Base-by-base conservation (phyloP, 805 yeast genomes). In the Wickerhamiella qilinensis region DNA sequence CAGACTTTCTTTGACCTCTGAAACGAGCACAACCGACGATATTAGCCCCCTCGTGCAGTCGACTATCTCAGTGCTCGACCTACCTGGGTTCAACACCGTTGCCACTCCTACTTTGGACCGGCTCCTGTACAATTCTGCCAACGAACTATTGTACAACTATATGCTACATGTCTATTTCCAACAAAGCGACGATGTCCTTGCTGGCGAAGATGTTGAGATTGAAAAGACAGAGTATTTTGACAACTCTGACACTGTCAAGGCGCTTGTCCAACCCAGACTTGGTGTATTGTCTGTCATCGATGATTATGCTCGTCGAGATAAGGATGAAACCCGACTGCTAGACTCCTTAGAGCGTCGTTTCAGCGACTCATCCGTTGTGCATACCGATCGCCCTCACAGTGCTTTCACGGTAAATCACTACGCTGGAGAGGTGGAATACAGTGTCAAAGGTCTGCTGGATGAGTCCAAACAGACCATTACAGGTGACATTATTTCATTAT, bases 221-320 rank as follows among this genome's bases (percentile, higher is more conserved):
- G 73, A 73, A n/a, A 63, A 63, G 19, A 67, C 66, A 34, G 76
- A 70, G 54, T 73, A 69, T 55, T 64, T 67, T 42, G 75, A 74
- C 52, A 73, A 71, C 51, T 58, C 71, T 20, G 66, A 68, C 41
- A 68, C 73, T 28, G 76, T 75, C 36, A 62, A 67, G 49, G 67
- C 73, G 3, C 63, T 73, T 38, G 69, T 69, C 41, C 60, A 52
- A 21, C 63, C 65, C 5, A 46, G 51, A 11, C 33, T 50, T 14
- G 67, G 67, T 14, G 44, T 58, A 8, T 46, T 62, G 12, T 46
- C 63, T 3, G 53, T 59, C 4, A 46, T 62, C 9, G 63, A 61
- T 39, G 64, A 60, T 35, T 56, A 57, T 30, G 52, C 65, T 1
- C 51, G 57, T 22, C 52, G 58, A 8, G 60, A 56, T 33, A 55